Conservation (phyloP, 176 grass and related monocot genomes). For the Triticum aestivum region DNA sequence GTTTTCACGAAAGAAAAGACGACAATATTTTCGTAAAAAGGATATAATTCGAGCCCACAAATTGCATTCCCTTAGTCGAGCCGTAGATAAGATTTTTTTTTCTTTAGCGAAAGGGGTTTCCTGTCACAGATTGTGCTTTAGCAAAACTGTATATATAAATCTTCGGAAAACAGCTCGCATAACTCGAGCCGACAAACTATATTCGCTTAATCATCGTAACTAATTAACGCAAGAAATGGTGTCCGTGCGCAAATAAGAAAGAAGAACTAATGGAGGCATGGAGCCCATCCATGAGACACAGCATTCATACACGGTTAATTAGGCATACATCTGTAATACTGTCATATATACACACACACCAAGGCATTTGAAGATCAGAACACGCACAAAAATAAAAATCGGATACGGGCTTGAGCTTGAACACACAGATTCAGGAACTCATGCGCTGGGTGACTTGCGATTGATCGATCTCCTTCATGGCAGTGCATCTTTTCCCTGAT, state of each 20-base stretch:
- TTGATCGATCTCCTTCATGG: neutral
- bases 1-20: no score
- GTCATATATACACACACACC: neutral
- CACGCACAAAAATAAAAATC: neutral
- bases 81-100: neutral
- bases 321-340: neutral
- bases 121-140: no score
- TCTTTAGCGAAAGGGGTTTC: no score
- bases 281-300: conserved; percentile 15
- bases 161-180: neutral
- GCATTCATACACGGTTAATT: neutral
- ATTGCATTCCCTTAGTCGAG: neutral
- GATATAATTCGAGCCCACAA: neutral
- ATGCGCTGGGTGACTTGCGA: neutral
- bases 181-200: conserved; percentile 9
- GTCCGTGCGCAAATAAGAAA: neutral
- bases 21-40: neutral
- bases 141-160: neutral
- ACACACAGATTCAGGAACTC: neutral
- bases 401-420: neutral
- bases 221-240: neutral
- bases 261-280: neutral
- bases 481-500: conserved; percentile 55
- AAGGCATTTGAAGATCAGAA: neutral
- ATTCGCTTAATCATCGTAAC: neutral